Evolutionary conservation across 2,329 filamentous ascomycete species (phyloP), one percentile per base, ranked within the genome.

Genomic region (Penicillium sp.): DNA sequence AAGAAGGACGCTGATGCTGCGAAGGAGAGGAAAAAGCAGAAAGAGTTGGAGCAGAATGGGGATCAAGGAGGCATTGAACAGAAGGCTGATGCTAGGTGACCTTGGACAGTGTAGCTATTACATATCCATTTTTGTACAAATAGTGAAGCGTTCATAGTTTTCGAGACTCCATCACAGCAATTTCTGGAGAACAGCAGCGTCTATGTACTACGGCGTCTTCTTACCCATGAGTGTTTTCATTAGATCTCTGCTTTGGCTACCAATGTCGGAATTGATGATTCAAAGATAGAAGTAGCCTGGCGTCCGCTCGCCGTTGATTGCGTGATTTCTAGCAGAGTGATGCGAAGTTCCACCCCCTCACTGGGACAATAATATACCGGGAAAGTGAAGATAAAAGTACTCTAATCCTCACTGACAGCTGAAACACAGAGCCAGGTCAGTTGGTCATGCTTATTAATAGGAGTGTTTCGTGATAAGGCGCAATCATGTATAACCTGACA

Each of bases 1-100:
- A 66, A 66, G 37, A 44, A 65, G 27, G 63, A 58, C 1, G 60
- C 62, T 52, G 54, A 43, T 6, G 63, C 60, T 39, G 63, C 63
- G 2, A 65, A 65, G 33, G 61, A 62, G 22, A 60, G 51, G 24
- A 64, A 64, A 27, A 64, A 64, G 44, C 57, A 55, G 52, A 57
- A 44, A 19, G 31, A 44, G 31, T 10, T 31, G 31, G 31, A 31
- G 31, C 31, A 10, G 7, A 31, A 9, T 31, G 7, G 9, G 31
- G 31, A 31, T 9, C 31, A 9, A 31, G 31, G 31, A 31, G 31
- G 31, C 31, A 10, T 31, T 31, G 31, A 31, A 31, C 31, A 31
- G 6, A 10, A 31, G 31, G 31, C 7, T 31, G 31, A 31, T 9
- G 31, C 31, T 31, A 10, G 31, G 7, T 31, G 7, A 31, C 1